Evolutionary conservation across 108 stramenopile species (phyloP), one percentile per base, ranked within the genome.

Genomic region (Epithemia pelagica): DNA sequence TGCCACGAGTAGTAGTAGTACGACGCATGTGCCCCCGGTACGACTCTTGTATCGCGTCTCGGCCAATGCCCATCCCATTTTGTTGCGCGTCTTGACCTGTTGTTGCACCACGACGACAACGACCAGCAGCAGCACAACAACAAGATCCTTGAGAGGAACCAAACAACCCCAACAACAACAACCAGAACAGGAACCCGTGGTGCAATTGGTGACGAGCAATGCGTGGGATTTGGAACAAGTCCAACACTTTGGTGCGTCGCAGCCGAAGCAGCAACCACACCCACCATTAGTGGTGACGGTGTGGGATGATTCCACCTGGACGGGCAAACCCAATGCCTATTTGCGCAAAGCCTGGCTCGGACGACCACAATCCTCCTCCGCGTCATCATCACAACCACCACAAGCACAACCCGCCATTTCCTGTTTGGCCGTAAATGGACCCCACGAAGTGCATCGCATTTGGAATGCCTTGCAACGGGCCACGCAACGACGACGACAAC

Each of bases 271-370:
- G 37, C 5, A 5, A 46, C 15, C 37, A 15, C 10, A 5, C 10
- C 5, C 37, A 10, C 15, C 37, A 15, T 5, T 15, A 10, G 5
- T 5, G 37, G 5, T 46, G 37, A 15, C 5, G 5, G 15, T 46
- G 10, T 67, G 51, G 67, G 79, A 80, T 51, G 64, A 76, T 70
- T 23, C 67, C 1, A 53, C 30, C 52, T 25, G 37, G 26, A 73
- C 52, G 24, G 59, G 67, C 23, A 80, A 80, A 59, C 74, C 79
- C 18, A 51, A 72, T 54, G 75, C 69, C 2, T 80, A 72, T 58
- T 59, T 76, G 26, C 61, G 79, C n/a, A 53, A 54, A n/a, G 37
- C 37, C 15, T 15, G 5, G 15, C 15, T 46, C 10, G 37, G 10
- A 15, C 10, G 15, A 46, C n/a, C n/a, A n/a, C n/a, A n/a, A n/a